phyloP scores from a whole-genome alignment of 352 stramenopile species.

The Phytophthora colocasiae region DNA sequence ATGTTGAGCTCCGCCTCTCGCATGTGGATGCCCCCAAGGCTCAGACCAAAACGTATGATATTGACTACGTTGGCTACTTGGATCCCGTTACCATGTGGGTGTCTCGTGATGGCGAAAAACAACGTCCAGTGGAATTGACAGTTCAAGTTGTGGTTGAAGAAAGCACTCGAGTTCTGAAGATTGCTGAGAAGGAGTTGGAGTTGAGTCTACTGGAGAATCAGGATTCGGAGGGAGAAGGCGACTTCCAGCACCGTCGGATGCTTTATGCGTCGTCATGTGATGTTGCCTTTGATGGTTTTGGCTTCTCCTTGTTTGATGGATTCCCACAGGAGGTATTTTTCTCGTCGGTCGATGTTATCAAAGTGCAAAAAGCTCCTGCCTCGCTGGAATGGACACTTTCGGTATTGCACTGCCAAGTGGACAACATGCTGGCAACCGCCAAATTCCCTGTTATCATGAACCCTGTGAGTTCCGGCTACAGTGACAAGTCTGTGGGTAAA shows the following conservation, averaged over 20 bases:
- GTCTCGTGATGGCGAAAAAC: slow-evolving; percentile 53
- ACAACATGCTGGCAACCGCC: slow-evolving; percentile 85
- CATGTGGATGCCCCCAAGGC: slow-evolving; percentile 60
- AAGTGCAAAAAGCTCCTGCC: slow-evolving; percentile 71
- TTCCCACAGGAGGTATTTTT: slow-evolving; percentile 89
- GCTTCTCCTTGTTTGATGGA: slow-evolving; percentile 77
- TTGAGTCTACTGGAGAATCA: slow-evolving; percentile 73
- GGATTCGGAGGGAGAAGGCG: slow-evolving; percentile 64
- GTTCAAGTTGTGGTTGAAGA: slow-evolving; percentile 86
- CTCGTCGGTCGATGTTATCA: slow-evolving; percentile 77
- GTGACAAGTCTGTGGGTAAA: slow-evolving; percentile 71
- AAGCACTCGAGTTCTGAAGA: slow-evolving; percentile 81
- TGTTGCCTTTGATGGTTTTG: slow-evolving; percentile 78
- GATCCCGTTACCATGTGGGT: slow-evolving; percentile 70
- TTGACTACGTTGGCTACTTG: slow-evolving; percentile 84
- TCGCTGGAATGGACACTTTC: slow-evolving; percentile 82
- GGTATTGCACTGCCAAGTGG: slow-evolving; percentile 82
- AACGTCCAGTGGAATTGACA: slow-evolving; percentile 63
- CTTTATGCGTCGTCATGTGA: slow-evolving; percentile 86
- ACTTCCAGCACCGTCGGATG: slow-evolving; percentile 84
- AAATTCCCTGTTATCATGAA: slow-evolving; percentile 90
- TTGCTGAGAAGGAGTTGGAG: slow-evolving; percentile 84
- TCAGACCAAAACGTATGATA: slow-evolving; percentile 83
- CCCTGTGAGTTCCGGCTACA: slow-evolving; percentile 81
- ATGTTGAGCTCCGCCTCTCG: slow-evolving; percentile 70